Percentiles rank a stretch among this genome's conserved stretches.
Evolutionary conservation across 768 basidiomycete species (phyloP).

Genomic region (Fistulinella prunicolor): DNA sequence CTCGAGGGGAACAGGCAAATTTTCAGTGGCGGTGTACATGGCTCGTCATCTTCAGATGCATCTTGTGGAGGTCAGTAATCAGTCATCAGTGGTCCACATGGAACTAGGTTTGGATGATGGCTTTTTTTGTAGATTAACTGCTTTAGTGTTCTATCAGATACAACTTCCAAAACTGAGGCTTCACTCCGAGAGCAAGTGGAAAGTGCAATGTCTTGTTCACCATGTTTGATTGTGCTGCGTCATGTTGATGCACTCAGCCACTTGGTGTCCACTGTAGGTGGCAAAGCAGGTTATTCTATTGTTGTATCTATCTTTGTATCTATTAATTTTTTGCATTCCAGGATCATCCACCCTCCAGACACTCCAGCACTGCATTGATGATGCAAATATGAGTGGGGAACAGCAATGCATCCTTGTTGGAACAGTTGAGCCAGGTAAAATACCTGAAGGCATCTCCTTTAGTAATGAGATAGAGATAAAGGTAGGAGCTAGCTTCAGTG

Average conservation of each 20-base stretch:
- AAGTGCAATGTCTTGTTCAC: conserved; percentile 72
- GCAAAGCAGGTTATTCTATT: conserved; percentile 48
- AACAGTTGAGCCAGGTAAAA: conserved; percentile 61
- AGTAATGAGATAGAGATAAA: conserved; percentile 82
- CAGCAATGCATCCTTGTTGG: conserved; percentile 76
- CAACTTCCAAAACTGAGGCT: conserved; percentile 69
- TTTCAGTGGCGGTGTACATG: conserved; percentile 54
- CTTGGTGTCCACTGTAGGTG: conserved; percentile 56
- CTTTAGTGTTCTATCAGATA: conserved; percentile 79
- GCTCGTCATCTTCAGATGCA: conserved; percentile 71
- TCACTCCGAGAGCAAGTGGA: conserved; percentile 71
- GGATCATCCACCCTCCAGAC: conserved; percentile 56
- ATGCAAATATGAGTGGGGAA: conserved; percentile 56
- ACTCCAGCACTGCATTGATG: conserved; percentile 60
- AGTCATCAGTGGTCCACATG: background rate
- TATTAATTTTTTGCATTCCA: conserved; percentile 26
- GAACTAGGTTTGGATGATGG: background rate
- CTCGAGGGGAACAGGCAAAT: conserved; percentile 78
- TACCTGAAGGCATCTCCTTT: conserved; percentile 69
- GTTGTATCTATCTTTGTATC: background rate
- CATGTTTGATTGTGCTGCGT: conserved; percentile 79
- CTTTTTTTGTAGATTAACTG: conserved; percentile 76
- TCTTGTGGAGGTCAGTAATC: conserved; percentile 59
- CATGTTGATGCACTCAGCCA: conserved; percentile 78
- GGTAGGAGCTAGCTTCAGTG: conserved; percentile 37